A percentile compares a stretch with the other conserved stretches of the same genome.
Conservation (phyloP, 176 grass and related monocot species). For the Hyparrhenia diplandra region DNA sequence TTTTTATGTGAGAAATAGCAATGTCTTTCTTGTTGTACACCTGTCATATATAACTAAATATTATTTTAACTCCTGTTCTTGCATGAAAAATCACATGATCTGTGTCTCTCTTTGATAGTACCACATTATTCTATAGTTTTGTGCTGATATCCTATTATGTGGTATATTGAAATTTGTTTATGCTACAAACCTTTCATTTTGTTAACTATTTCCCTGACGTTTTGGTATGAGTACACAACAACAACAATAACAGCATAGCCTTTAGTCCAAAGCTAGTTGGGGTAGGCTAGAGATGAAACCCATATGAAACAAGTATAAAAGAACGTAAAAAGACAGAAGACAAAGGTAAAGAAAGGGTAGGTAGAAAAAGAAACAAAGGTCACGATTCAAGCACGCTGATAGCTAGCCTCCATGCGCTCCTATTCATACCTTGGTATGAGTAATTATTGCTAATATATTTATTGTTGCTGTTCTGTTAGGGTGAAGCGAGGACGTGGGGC, state of each 20-base stretch:
- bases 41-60: conserved; percentile 3
- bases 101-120: not conserved
- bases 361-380: too few relatives aligned
- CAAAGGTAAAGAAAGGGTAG: too few relatives aligned
- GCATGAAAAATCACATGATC: not conserved
- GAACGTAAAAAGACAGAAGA: too few relatives aligned
- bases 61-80: not conserved
- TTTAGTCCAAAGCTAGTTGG: too few relatives aligned
- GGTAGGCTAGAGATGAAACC: too few relatives aligned
- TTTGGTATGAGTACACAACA: too few relatives aligned
- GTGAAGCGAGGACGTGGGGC: conserved; percentile 67
- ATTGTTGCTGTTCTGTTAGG: conserved; percentile 35
- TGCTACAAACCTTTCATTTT: not conserved
- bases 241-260: too few relatives aligned
- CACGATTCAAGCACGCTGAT: too few relatives aligned
- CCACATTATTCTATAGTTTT: not conserved
- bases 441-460: not conserved
- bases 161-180: too few relatives aligned
- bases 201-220: not conserved
- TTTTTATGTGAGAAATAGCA: not conserved
- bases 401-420: too few relatives aligned
- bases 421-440: too few relatives aligned
- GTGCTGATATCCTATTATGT: not conserved
- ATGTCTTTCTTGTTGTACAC: not conserved
- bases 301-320: too few relatives aligned